Base-by-base conservation (phyloP, 768 basidiomycete species). In the Pisolithus orientalis region DNA sequence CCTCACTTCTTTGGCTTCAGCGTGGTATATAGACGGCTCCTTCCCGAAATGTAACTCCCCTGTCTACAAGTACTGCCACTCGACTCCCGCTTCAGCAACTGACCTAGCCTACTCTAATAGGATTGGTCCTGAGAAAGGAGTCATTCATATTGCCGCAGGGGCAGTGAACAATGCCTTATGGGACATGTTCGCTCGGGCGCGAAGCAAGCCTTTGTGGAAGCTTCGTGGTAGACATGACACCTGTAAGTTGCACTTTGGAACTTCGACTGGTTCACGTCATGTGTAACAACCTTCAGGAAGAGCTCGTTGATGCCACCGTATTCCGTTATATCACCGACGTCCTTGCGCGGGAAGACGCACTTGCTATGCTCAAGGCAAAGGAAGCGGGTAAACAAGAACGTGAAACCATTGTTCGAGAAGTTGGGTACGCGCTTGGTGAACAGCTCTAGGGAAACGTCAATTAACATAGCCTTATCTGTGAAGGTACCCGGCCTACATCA, bases 41-140 rank as follows among this genome's bases (percentile, higher is more conserved):
- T 21, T 32, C 1, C 4, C 10, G 32, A 16, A 32, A 25, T 11
- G 24, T 5, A 32, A 32, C 46, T n/a, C 16, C 7, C 1, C 14
- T 34, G 9, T 48, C 13, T 38, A 24, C 1, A 21, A 11, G n/a
- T 17, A 29, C 34, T 38, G 14, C 32, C 16, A 17, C 21, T 13
- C 31, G 21, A 21, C 21, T 53, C 25, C 37, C 42, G 13, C 32
- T 21, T 17, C 24, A 21, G 27, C 7, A 28, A 40, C 53, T 55
- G 39, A 47, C 9, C 5, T 45, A 13, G n/a, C 32, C 21, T 56
- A n/a, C 9, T 14, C 31, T 42, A 53, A 51, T 48, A 88, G 87
- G 87, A 85, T 94, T 60, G 93, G 92, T 5, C 93, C 94, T 0
- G 94, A 95, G 66, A 95, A 95, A 68, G 94, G 94, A 48, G 91